These are phyloP conservation scores for Talaromyces sp. DNA, from an alignment of 2,329 filamentous ascomycete genomes.

Conservation along the genomic window DNA sequence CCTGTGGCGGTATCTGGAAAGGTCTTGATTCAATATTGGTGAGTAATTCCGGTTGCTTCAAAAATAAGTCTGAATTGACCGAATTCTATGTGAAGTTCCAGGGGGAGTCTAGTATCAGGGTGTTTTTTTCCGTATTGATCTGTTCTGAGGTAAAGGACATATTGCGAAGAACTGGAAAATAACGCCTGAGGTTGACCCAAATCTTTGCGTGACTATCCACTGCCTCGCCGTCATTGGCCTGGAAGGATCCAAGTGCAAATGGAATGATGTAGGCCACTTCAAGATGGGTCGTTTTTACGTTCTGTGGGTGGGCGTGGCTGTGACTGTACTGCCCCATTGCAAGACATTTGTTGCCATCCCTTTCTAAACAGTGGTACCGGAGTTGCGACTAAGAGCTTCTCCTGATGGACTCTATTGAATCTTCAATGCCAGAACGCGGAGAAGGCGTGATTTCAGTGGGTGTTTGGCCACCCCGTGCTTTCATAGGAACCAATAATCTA, in stretches of 20 bases:
- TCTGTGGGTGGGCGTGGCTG: conserved; percentile 8
- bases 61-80: conserved; percentile 19
- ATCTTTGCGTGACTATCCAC: conserved; percentile 13
- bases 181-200: conserved; percentile 22
- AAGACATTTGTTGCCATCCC: conserved; percentile 24
- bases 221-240: conserved; percentile 6
- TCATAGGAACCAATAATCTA: conserved; percentile 15
- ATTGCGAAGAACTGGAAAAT: conserved; percentile 18
- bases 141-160: conserved; percentile 18
- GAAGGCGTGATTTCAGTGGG: conserved; percentile 17
- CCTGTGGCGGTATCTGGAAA: background rate
- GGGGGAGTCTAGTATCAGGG: conserved; percentile 21
- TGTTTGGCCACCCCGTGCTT: conserved; percentile 20
- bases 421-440: conserved; percentile 17
- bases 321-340: conserved; percentile 8
- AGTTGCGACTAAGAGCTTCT: conserved; percentile 7
- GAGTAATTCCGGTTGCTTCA: conserved; percentile 11
- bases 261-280: conserved; percentile 23
- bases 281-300: conserved; percentile 13
- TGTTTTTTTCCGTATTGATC: conserved; percentile 20
- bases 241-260: conserved; percentile 18
- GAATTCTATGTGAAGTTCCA: conserved; percentile 16
- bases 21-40: conserved; percentile 14
- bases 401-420: conserved; percentile 21
- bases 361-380: conserved; percentile 16